These are phyloP conservation scores for Barnettozyma botsteinii DNA, from an alignment of 805 yeast genomes.

Conservation along the genomic window DNA sequence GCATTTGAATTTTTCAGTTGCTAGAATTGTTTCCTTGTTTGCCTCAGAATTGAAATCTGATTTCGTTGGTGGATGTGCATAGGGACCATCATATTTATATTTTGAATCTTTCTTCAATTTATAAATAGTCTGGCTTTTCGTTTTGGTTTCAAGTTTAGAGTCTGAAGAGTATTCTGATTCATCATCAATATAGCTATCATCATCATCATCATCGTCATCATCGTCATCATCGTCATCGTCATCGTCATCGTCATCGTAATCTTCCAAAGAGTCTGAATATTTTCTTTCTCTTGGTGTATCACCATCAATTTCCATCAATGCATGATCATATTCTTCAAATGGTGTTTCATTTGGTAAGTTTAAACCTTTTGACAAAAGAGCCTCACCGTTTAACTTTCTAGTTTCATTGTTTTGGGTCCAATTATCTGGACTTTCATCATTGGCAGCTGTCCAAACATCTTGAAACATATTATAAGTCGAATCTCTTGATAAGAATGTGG, in stretches of 20 bases:
- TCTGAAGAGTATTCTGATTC: conserved; percentile 4
- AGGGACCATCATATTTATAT: conserved; percentile 58
- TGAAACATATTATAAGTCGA: conserved; percentile 59
- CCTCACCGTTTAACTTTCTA: conserved; percentile 4
- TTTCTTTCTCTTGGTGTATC: conserved; percentile 23
- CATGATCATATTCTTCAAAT: conserved; percentile 28
- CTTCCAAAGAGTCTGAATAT: conserved; percentile 13
- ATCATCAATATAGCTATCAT: conserved; percentile 13
- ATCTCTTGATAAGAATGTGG: conserved; percentile 82
- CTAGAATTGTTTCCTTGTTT: conserved; percentile 47
- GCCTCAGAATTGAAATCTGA: conserved; percentile 38
- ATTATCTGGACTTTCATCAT: conserved; percentile 6
- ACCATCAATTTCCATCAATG: conserved; percentile 41
- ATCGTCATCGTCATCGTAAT: conserved; percentile 24
- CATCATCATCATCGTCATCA: conserved; percentile 23
- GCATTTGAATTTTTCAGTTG: conserved; percentile 49
- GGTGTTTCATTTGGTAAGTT: conserved; percentile 12
- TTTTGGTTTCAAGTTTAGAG: conserved; percentile 8
- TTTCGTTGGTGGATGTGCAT: conserved; percentile 52
- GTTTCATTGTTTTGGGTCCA: background rate
- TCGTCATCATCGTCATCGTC: conserved; percentile 22
- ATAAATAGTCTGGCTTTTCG: conserved; percentile 23
- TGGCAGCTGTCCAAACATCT: conserved; percentile 20
- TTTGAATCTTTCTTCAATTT: conserved; percentile 34
- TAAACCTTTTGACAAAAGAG: conserved; percentile 17